These are phyloP conservation scores for Bryoerythrophyllum caledonicum DNA, from an alignment of 225 moss, liverwort and hornwort genomes.

Conservation along the genomic window DNA sequence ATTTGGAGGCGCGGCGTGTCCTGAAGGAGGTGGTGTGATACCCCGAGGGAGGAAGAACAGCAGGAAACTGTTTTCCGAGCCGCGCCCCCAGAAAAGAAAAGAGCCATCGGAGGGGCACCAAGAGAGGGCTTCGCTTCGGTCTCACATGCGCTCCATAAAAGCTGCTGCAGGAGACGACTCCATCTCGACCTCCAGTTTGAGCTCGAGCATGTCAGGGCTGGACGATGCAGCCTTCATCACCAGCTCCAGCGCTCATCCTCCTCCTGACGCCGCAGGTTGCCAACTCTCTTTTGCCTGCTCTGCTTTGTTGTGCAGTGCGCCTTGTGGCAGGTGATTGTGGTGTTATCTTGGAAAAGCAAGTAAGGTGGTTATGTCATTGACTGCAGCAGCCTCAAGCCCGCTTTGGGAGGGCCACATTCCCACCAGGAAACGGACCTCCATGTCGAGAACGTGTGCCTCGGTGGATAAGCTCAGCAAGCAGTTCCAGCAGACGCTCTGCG, in stretches of 20 bases:
- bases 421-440: constrained; percentile 70
- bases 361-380: constrained; percentile 38
- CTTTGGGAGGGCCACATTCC: constrained; percentile 71
- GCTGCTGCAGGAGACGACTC: constrained; percentile 59
- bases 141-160: constrained; percentile 55
- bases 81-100: constrained; percentile 78
- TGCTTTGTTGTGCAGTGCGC: constrained; percentile 40
- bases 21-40: constrained; percentile 53
- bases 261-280: constrained; percentile 46
- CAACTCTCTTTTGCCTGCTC: constrained; percentile 39
- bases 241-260: constrained; percentile 27
- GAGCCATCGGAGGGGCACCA: constrained; percentile 69
- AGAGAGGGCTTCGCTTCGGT: constrained; percentile 56
- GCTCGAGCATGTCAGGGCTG: constrained; percentile 45
- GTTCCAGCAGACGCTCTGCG: constrained; percentile 49
- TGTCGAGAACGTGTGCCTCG: constrained; percentile 52
- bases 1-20: constrained; percentile 56
- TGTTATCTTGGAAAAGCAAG: constrained; percentile 32
- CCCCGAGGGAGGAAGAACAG: constrained; percentile 70
- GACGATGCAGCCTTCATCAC: constrained; percentile 47
- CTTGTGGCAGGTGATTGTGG: constrained; percentile 29
- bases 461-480: constrained; percentile 74
- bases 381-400: constrained; percentile 75
- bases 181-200: constrained; percentile 49
- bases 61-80: constrained; percentile 61